Evolutionary conservation across 2,329 filamentous ascomycete species (phyloP).

Genomic region (Drechmeria coniospora): DNA sequence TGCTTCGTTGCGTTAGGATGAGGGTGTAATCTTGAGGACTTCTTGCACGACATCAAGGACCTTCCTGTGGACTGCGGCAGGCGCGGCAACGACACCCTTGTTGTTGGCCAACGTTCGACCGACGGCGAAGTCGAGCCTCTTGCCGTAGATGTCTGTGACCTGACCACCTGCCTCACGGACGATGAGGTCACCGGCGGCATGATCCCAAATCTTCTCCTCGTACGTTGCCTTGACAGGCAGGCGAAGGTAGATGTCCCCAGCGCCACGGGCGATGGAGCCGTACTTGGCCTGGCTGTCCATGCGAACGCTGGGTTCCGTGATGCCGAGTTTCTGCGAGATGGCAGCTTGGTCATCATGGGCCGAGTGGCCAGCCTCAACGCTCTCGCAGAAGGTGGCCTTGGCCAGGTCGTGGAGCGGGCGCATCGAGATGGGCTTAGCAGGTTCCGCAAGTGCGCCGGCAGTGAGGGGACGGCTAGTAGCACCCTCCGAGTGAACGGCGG

Average conservation of each 20-base stretch:
- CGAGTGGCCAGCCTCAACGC: constrained; percentile 85
- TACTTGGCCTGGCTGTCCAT: constrained; percentile 99
- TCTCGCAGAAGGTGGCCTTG: constrained; percentile 87
- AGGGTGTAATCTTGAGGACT: constrained; percentile 47
- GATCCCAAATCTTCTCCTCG: constrained; percentile 99
- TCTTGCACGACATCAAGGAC: constrained; percentile 73
- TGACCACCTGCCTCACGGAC: constrained; percentile 85
- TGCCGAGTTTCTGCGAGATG: constrained; percentile 68
- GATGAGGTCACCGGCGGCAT: constrained; percentile 87
- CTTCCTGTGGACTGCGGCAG: constrained; percentile 55
- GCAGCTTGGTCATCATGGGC: constrained; percentile 74
- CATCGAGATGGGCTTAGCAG: constrained; percentile 60
- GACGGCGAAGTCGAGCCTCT: constrained; percentile 69
- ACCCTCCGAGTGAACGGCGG: constrained; percentile 64
- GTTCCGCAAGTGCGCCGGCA: constrained; percentile 28
- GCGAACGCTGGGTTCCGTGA: constrained; percentile 75
- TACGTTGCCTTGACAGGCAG: constrained; percentile 76
- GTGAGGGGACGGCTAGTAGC: constrained; percentile 64
- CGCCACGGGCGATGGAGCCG: constrained; percentile 82
- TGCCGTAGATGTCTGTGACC: constrained; percentile 80
- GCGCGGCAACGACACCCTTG: constrained; percentile 86
- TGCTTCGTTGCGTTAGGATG: too few relatives aligned
- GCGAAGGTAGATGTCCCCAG: constrained; percentile 86
- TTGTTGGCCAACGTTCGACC: constrained; percentile 79
- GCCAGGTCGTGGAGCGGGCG: constrained; percentile 57